Conservation (phyloP, 2,329 filamentous ascomycete genomes). For the Anisogramma anomala region DNA sequence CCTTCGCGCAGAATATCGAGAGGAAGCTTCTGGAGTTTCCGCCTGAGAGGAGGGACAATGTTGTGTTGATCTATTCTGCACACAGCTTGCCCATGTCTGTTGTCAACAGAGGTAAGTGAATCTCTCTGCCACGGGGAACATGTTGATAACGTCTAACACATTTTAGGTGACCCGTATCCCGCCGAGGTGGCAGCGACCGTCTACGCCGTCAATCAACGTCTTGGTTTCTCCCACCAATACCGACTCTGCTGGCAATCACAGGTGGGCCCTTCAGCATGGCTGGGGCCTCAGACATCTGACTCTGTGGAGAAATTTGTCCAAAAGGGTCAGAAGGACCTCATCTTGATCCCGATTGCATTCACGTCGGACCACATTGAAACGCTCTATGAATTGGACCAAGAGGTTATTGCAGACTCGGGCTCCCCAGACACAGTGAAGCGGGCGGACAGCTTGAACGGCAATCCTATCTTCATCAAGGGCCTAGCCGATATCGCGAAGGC, state of each 20-base stretch:
- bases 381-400: slow-evolving; percentile 82
- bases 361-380: slow-evolving; percentile 99
- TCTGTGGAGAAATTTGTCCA: slow-evolving; percentile 82
- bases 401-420: slow-evolving; percentile 83
- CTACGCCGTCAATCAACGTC: slow-evolving; percentile 86
- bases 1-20: slow-evolving; percentile 87
- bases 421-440: slow-evolving; percentile 73
- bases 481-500: slow-evolving; percentile 75
- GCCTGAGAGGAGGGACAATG: slow-evolving; percentile 63
- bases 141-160: slow-evolving; percentile 19
- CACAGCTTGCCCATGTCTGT: slow-evolving; percentile 96
- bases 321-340: slow-evolving; percentile 81
- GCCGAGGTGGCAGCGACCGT: slow-evolving; percentile 93
- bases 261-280: slow-evolving; percentile 88
- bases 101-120: slow-evolving; percentile 65
- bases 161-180: slow-evolving; percentile 76
- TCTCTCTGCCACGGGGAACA: background rate
- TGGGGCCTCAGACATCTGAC: slow-evolving; percentile 83
- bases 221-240: slow-evolving; percentile 83
- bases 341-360: slow-evolving; percentile 91
- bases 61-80: slow-evolving; percentile 84
- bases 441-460: slow-evolving; percentile 85
- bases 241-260: slow-evolving; percentile 96
- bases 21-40: slow-evolving; percentile 75
- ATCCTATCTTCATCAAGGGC: slow-evolving; percentile 77